Evolutionary conservation across 768 basidiomycete genomes (phyloP), one percentile per base, ranked within the genome.

Genomic region (Suillus spraguei): DNA sequence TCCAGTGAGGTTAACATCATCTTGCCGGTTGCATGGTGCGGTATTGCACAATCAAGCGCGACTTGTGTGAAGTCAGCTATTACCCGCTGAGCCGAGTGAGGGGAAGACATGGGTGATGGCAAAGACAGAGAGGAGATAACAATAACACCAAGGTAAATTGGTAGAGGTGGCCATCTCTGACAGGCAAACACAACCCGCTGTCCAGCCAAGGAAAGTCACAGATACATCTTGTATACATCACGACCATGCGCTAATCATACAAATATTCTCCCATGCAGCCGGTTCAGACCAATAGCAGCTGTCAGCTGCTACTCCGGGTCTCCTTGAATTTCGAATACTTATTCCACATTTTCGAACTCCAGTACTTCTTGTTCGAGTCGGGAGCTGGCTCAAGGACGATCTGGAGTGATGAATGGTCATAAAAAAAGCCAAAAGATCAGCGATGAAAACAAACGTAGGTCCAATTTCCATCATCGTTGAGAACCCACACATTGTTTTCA

Each of bases 341-440:
- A 47, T 47, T 47, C 2, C 22, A 4, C 13, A 22, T 7, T 14
- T 6, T 24, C 46, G 22, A 47, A 47, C 46, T 14, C 46, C 46
- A 47, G 13, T 47, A 47, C 13, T 14, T 47, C 22, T 3, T 11
- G 2, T 47, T 13, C 6, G 46, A 7, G 11, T 0, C 5, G 11
- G 46, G 46, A 47, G 46, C 46, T 22, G 46, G 5, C 22, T 24
- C 13, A 14, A 47, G 22, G 3, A 1, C 6, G 22, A 47, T 47
- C 46, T 47, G 6, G 46, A 24, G 22, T 14, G 22, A 47, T 0
- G 13, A 71, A 24, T 47, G 13, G 22, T 47, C 46, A 47, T 47
- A 1, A 47, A 47, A 24, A 3, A 3, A 24, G 6, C 13, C 22
- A 47, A 14, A 47, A 47, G 5, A 13, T 47, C 22, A 13, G 46